Evolutionary conservation across 2,329 filamentous ascomycete species (phyloP), one percentile per base, ranked within the genome.

Genomic region (Fusarium sp.): DNA sequence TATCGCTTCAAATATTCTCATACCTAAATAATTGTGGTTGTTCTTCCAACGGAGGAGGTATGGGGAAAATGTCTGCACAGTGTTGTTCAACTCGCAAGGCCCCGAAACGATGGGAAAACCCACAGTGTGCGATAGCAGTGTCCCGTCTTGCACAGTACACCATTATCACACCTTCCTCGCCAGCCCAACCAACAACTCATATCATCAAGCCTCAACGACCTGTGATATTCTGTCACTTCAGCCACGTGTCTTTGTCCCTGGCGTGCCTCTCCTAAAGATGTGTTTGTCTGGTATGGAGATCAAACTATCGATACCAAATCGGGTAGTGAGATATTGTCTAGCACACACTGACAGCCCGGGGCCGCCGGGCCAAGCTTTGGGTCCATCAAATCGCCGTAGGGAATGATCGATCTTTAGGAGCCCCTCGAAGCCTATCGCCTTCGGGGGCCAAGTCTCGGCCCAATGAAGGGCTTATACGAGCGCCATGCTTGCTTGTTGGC

Each of bases 261-360:
- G 22, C n/a, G 17, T 12, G 11, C 38, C 14, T 27, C 22, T 27
- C 20, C 11, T 30, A 37, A 25, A 25, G 17, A 32, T 37, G 20
- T 17, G 22, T 25, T 10, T 17, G 38, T 25, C 40, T 71, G 70
- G 65, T 59, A 72, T 68, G 69, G 25, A 45, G 69, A 40, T 54
- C 33, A 33, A 45, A 65, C 32, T 30, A 38, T 65, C 58, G 15
- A 40, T 12, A 9, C 54, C 25, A 6, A 35, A 64, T 40, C 50
- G 30, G 40, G 35, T 5, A 54, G 40, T 20, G 38, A 35, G 35
- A 35, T 25, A 61, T 50, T 32, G 22, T 58, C 40, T 62, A 66
- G 63, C 37, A 40, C 33, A 7, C 33, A 10, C 14, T 35, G 32
- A 50, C 50, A 37, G 15, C 43, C 9, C 9, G 59, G 38, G 14